Base-by-base conservation (phyloP, 2,329 filamentous ascomycete genomes). In the Pseudopithomyces maydicus region DNA sequence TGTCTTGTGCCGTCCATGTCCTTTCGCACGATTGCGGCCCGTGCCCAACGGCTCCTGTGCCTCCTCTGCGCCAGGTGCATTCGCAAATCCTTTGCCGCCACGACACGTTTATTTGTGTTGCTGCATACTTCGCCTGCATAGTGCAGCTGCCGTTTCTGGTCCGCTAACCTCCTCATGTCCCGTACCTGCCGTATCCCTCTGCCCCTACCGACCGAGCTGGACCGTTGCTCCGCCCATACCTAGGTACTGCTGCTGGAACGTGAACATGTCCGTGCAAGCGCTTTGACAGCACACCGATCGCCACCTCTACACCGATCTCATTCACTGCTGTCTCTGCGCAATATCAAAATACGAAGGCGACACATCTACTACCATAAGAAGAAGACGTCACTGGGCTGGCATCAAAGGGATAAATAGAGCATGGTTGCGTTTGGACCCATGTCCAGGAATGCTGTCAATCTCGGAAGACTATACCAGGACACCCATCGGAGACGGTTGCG, bases 81-180 rank as follows among this genome's bases (percentile, higher is more conserved):
- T 22, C 59, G 44, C 56, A 58, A 61, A 64, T 66, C 59, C 63
- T 65, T 61, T 62, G 52, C 60, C 58, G 62, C 63, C 59, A 63
- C 61, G 58, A 59, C 52, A 53, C 56, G 58, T 49, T 55, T n/a
- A n/a, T n/a, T n/a, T 20, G 35, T 48, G 56, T 56, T 51, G 58
- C 55, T 52, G 52, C 43, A 46, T 41, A 43, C 46, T 42, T 35
- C 33, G 23, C 43, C 35, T 56, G 22, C 42, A 29, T 32, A 15
- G 29, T 48, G 12, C 41, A 35, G 19, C 39, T 33, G 19, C 35
- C 41, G 48, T 26, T 22, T 29, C 33, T 14, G 8, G 20, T 29
- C 36, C 15, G 35, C 22, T 42, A 22, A 7, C 47, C 10, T 20
- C 15, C 10, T n/a, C 19, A 29, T 6, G 15, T 5, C 35, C 35